Evolutionary conservation across 163 green algal genomes (phyloP), one percentile per base, ranked within the genome.

Genomic region (Prototheca cutis): DNA sequence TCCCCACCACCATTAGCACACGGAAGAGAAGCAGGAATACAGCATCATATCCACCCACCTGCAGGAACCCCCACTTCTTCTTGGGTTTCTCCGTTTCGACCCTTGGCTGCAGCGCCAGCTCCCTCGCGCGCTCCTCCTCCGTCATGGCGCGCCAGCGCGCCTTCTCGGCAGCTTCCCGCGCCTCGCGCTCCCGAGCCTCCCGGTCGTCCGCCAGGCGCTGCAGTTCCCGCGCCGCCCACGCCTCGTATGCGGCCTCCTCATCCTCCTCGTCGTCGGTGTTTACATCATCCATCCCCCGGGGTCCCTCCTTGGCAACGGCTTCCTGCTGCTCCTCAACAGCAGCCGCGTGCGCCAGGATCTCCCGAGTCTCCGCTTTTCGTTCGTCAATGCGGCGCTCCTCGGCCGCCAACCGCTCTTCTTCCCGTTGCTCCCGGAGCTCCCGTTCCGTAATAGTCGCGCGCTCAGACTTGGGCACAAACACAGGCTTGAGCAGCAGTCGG

Each of bases 251-350:
- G 21, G 36, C 72, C 27, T 81, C 76, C 54, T 78, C 73, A 24
- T 85, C 53, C 18, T 73, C 48, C 47, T 96, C 87, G 62, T 98
- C 91, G 58, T 95, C 91, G 2, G 90, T 97, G 65, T 92, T 80
- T 5, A 96, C 80, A 61, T 97, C 90, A 19, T 77, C 77, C 32
- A 74, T 48, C 6, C 70, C 59, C 23, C 68, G 27, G 30, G 59
- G 49, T 17, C 53, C 33, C 54, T 63, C 55, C 55, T 33, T 32
- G 15, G 51, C 53, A 32, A 62, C 51, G 25, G 73, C 72, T 25
- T 67, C 63, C 33, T 65, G 40, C 3, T 72, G 76, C 15, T 69
- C 74, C 19, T 77, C 82, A 31, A 76, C 74, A 62, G 83, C 78
- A 58, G 65, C 57, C 6, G 62, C 45, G 39, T 78, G 63, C 5